These are phyloP conservation scores for Fusarium musae DNA, from an alignment of 2,329 filamentous ascomycete species.

Conservation along the genomic window DNA sequence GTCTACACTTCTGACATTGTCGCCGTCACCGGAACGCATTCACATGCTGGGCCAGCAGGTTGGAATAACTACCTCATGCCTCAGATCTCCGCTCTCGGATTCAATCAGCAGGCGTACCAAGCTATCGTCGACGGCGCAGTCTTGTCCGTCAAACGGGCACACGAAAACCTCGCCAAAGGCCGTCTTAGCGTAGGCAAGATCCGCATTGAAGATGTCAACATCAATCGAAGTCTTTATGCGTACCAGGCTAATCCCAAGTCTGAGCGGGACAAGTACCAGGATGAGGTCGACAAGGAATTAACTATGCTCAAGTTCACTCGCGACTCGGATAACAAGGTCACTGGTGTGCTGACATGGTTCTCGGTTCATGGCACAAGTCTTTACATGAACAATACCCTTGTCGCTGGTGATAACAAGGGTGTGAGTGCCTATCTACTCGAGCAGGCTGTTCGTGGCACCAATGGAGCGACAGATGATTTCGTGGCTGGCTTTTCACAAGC, in stretches of 20 bases:
- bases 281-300: conserved; percentile 10
- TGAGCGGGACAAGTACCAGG: neutral
- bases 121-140: conserved; percentile 6
- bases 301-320: conserved; percentile 13
- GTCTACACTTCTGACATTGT: conserved; percentile 1
- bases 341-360: neutral
- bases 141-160: neutral
- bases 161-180: neutral
- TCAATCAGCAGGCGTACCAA: conserved; percentile 10
- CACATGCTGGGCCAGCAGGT: neutral
- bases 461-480: neutral
- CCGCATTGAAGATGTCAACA: conserved; percentile 2
- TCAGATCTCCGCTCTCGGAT: neutral
- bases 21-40: neutral
- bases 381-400: conserved; percentile 11
- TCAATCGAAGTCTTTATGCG: conserved; percentile 9
- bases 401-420: neutral
- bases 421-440: neutral
- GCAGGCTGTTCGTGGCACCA: neutral
- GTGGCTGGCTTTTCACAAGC: conserved; percentile 1
- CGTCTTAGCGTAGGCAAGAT: conserved; percentile 7
- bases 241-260: neutral
- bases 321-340: neutral
- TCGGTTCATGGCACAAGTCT: conserved; percentile 1
- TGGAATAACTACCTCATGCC: conserved; percentile 23